phyloP scores from a whole-genome alignment of 78 protist genomes.

The Pigoraptor vietnamica region DNA sequence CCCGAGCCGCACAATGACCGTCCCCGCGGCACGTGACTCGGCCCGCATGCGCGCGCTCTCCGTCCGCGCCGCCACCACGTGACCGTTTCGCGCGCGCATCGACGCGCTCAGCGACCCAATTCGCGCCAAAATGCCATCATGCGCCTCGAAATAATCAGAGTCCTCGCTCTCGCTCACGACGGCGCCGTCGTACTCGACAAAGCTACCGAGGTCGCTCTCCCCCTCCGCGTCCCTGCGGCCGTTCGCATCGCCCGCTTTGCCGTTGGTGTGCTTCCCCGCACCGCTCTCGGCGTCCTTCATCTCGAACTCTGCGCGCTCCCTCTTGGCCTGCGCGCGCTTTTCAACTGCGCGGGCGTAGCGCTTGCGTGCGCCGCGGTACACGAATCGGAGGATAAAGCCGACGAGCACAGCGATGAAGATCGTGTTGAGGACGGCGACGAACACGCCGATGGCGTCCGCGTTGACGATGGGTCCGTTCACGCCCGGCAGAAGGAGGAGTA shows the following conservation, averaged over 20 bases:
- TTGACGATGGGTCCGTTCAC: background rate
- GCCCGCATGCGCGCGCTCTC: too few relatives aligned
- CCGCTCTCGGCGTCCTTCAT: background rate
- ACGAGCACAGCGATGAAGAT: background rate
- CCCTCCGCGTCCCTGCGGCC: background rate
- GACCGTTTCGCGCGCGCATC: too few relatives aligned
- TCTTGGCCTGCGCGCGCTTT: too few relatives aligned
- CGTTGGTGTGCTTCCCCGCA: background rate
- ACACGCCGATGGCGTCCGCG: background rate
- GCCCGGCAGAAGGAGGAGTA: background rate
- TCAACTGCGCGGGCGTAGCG: background rate
- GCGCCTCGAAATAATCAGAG: background rate
- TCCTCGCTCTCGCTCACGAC: background rate
- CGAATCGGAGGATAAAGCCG: background rate
- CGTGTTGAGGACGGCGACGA: background rate
- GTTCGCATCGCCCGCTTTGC: background rate
- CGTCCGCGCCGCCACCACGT: too few relatives aligned
- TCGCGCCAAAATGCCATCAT: too few relatives aligned
- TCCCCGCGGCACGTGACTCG: too few relatives aligned
- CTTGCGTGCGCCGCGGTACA: background rate
- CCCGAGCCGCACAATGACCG: too few relatives aligned
- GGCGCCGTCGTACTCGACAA: background rate
- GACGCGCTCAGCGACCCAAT: too few relatives aligned
- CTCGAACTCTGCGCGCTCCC: background rate
- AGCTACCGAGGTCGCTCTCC: background rate